Percentiles rank a stretch among this genome's conserved stretches.
phyloP scores from a whole-genome alignment of 1,284 basidiomycete genomes.

The Thecaphora thlaspeos region DNA sequence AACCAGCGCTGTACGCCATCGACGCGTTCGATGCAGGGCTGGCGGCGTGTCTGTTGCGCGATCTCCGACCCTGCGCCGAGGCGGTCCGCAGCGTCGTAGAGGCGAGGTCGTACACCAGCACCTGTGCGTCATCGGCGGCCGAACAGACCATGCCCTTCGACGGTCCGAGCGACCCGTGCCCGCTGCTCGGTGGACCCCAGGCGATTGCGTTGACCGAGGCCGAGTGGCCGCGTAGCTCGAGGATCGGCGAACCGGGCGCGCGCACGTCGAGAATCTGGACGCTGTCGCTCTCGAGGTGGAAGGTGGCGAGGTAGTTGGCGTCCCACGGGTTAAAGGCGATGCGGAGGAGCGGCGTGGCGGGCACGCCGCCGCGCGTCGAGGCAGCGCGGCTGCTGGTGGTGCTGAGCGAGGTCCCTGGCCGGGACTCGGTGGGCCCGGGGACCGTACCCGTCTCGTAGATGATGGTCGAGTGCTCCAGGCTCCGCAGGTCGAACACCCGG shows the following conservation, averaged over 20 bases:
- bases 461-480: conserved; percentile 96
- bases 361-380: conserved; percentile 15
- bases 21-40: conserved; percentile 32
- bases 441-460: conserved; percentile 71
- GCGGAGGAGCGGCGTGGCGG: conserved; percentile 48
- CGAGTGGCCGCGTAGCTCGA: conserved; percentile 54
- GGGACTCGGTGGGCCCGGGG: conserved; percentile 26
- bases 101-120: conserved; percentile 55
- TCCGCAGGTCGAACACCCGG: conserved; percentile 92
- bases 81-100: conserved; percentile 52
- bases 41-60: conserved; percentile 46
- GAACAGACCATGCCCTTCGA: conserved; percentile 58
- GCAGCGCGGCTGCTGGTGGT: conserved; percentile 21
- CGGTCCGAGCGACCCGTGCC: conserved; percentile 36
- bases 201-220: conserved; percentile 53
- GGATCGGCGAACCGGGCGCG: conserved; percentile 54
- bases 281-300: conserved; percentile 52
- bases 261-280: conserved; percentile 57
- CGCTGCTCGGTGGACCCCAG: conserved; percentile 54
- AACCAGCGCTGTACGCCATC: conserved; percentile 24
- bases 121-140: conserved; percentile 54
- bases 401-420: conserved; percentile 40
- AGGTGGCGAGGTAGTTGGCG: conserved; percentile 57
- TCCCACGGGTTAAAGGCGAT: conserved; percentile 58
- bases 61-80: conserved; percentile 52